Conservation (phyloP, 192 early-diverging fungal species). For the Gonapodya sp. region DNA sequence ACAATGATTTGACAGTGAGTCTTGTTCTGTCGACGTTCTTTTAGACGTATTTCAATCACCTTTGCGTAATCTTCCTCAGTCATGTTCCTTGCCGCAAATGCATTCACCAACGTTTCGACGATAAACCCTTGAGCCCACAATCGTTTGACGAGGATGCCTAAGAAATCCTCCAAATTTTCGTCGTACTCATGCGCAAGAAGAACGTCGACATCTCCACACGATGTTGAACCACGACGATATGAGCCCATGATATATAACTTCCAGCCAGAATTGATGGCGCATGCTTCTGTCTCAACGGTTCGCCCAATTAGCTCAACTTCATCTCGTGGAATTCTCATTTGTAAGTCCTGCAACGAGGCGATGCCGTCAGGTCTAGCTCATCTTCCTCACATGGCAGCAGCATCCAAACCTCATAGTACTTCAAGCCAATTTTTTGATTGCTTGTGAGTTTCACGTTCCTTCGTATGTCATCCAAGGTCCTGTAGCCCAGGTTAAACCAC, state of each 20-base stretch:
- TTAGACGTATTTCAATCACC: conserved; percentile 16
- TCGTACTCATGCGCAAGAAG: conserved; percentile 22
- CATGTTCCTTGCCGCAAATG: conserved; percentile 22
- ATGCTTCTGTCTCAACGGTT: conserved; percentile 15
- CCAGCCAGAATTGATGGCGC: conserved; percentile 15
- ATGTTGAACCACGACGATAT: conserved; percentile 24
- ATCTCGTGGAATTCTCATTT: conserved; percentile 23
- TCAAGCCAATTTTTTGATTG: not conserved
- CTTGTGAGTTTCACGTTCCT: not conserved
- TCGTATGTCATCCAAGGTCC: not conserved
- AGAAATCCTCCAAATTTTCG: conserved; percentile 20
- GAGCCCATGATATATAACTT: conserved; percentile 21
- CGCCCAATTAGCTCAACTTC: conserved; percentile 25
- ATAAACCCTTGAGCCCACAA: not conserved
- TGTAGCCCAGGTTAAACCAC: conserved; percentile 1
- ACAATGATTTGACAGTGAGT: conserved; percentile 17
- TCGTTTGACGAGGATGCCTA: not conserved
- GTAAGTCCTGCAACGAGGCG: conserved; percentile 7
- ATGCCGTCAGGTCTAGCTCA: no score
- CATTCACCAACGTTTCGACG: not conserved
- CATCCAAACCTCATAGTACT: not conserved
- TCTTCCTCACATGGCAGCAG: no score
- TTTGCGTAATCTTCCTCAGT: conserved; percentile 15
- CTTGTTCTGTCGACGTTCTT: no score
- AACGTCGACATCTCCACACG: conserved; percentile 31